Base-by-base conservation (phyloP, 306 rosid genomes). In the Malus asiatica region DNA sequence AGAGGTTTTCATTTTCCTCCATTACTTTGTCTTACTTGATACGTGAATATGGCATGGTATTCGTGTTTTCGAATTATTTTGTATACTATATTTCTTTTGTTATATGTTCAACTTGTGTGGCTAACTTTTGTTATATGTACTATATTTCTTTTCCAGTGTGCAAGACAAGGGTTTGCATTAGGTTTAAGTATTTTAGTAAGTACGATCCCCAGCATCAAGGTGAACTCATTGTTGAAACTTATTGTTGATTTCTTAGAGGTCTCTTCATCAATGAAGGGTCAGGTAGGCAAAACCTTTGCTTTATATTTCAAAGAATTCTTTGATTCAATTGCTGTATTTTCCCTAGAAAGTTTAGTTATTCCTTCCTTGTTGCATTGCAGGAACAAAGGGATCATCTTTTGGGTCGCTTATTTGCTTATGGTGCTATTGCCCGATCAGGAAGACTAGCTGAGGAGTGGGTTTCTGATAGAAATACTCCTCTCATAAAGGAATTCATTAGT, bases 191-290 rank as follows among this genome's bases (percentile, higher is more conserved):
- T 84, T 79, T 78, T 90, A 80, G 63, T 65, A 16, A 83, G 88
- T 27, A 78, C 85, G 60, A 78, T 88, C 51, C 73, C 74, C 71
- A 82, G 69, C 75, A 58, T 92, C 79, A 87, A 80, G 80, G 80
- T 95, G 69, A 97, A 90, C 63, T 89, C 99, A 2, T 74, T 92
- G 81, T 86, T 95, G 65, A 92, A 92, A 86, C 97, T 92, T 12
- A 83, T 90, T 55, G 86, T 80, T 66, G 91, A 90, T 79, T 83
- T 88, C 72, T 82, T 92, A 74, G 99, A 95, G 86, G 91, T 92
- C 73, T 79, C 93, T 77, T 90, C 97, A 44, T 95, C 99, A 29
- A 95, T 89, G 97, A 95, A 90, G 89, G 97, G 99, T 73, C 97
- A 95, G 97, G 97, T 92, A 77, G 79, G 77, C 35, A 35, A 19